Base-by-base conservation (phyloP, 2,329 filamentous ascomycete genomes). In the Madurella mycetomatis region DNA sequence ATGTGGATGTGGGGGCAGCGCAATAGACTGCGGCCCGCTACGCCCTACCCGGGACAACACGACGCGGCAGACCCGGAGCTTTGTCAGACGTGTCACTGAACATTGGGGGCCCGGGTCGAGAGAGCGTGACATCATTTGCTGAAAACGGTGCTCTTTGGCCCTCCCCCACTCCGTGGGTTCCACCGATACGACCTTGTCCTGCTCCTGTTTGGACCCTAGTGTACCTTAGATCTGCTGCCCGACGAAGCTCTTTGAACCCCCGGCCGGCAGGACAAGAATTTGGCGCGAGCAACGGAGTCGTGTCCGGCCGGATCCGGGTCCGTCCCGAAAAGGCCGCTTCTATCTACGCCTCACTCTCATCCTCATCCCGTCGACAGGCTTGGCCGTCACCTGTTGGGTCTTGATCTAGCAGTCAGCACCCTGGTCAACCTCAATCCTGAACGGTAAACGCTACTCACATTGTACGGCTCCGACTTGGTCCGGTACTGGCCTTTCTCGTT, bases 351-450 rank as follows among this genome's bases (percentile, higher is more conserved):
- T 59, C 30, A 67, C 63, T 52, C 54, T 65, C 63, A 68, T 62
- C 48, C 55, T 56, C 51, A 60, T 64, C 18, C 60, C 59, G 34
- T 67, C 66, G 9, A 62, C 58, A 11, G 65, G 65, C 45, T 66
- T 66, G 2, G 66, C 59, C 17, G 66, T 69, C 9, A 68, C 56
- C 41, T 65, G 60, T 4, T 53, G 47, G 5, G 58, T 62, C 65
- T 68, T 39, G 12, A 44, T 1, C n/a, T 12, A 42, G 40, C 45
- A 44, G 55, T 41, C 47, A 50, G 42, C 15, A 46, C 30, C 18
- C 11, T 8, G 25, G 25, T 25, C 25, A 11, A 37, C 34, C 4
- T 15, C 4, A 11, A 37, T 42, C 50, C 37, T 13, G 32, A 18
- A n/a, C 32, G 46, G 41, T 4, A 55, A 32, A n/a, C 13, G 5